Evolutionary conservation across 768 basidiomycete genomes (phyloP), one percentile per base, ranked within the genome.

Genomic region (Russula griseocarnosa): DNA sequence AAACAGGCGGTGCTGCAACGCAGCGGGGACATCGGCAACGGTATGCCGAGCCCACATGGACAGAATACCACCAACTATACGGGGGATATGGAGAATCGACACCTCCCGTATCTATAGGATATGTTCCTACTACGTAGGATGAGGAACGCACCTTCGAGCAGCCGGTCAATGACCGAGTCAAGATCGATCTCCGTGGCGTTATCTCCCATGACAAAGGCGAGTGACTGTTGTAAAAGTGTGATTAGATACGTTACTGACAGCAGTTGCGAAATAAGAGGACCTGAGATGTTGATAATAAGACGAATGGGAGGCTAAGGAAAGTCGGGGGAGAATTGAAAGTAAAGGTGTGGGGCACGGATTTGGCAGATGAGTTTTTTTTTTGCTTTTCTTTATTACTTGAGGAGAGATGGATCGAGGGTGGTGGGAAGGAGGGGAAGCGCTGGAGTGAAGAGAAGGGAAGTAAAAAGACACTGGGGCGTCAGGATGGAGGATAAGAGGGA

Each of bases 131-230:
- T 30, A 49, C 28, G 22, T 55, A 54, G 40, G 56, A 42, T 30
- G 66, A 71, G 65, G 60, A 71, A 75, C 89, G 78, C 81, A 96
- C 96, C 96, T 88, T 98, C 96, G 68, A 98, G 82, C 67, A 98
- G 83, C 66, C 94, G 85, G 86, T 98, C 96, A 73, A 99, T 98
- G 81, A 99, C 94, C 76, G 94, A 95, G 83, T 99, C 96, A 67
- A 98, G 85, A 84, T 99, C 96, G 78, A 99, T 96, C 76, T 98
- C 96, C 74, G 88, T 89, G 66, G 84, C 79, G 70, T 86, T 79
- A 72, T 92, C 90, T 73, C 89, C 86, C 90, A 91, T 91, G 46
- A 59, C 55, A 38, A 58, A 52, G 51, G 52, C 22, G 28, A 46
- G 30, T 32, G 18, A 40, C 28, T 38, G 50, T 51, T 32, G n/a